These are phyloP conservation scores for Hortaea werneckii DNA, from an alignment of 2,329 filamentous ascomycete genomes.

Conservation along the genomic window DNA sequence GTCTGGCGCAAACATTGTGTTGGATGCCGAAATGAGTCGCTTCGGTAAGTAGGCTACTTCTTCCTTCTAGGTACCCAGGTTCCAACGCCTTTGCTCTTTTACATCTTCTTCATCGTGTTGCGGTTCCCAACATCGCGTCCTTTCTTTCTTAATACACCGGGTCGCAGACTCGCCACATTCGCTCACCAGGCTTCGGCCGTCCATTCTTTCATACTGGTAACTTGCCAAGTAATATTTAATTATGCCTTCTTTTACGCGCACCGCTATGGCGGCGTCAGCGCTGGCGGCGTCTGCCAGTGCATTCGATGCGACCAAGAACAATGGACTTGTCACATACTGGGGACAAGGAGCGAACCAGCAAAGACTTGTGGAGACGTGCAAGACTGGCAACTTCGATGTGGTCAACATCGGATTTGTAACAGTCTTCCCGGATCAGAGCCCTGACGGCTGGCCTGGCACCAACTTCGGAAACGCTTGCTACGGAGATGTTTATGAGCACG, in stretches of 20 bases:
- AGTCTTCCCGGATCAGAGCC: constrained; percentile 38
- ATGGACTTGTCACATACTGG: constrained; percentile 46
- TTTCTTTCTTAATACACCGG: constrained; percentile 33
- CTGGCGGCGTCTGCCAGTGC: constrained; percentile 27
- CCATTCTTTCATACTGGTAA: constrained; percentile 24
- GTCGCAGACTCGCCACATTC: not conserved
- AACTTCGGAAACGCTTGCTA: constrained; percentile 50
- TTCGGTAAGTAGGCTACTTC: no score
- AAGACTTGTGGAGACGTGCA: constrained; percentile 41
- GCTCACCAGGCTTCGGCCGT: constrained; percentile 25
- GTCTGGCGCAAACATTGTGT: no score
- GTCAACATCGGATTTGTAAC: constrained; percentile 49
- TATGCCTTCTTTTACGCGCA: constrained; percentile 15
- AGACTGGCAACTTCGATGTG: constrained; percentile 43
- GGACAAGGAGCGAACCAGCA: constrained; percentile 44
- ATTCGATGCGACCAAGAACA: constrained; percentile 32
- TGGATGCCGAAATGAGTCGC: no score
- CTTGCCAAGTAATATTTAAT: constrained; percentile 4
- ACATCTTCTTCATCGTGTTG: not conserved
- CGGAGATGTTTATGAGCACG: constrained; percentile 28
- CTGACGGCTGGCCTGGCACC: constrained; percentile 39
- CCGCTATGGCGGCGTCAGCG: constrained; percentile 27
- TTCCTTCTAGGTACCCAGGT: no score
- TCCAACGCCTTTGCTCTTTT: not conserved
- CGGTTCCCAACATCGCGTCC: constrained; percentile 40